phyloP scores from a whole-genome alignment of 176 grass and related monocot species.

The Saccharum officinarum region DNA sequence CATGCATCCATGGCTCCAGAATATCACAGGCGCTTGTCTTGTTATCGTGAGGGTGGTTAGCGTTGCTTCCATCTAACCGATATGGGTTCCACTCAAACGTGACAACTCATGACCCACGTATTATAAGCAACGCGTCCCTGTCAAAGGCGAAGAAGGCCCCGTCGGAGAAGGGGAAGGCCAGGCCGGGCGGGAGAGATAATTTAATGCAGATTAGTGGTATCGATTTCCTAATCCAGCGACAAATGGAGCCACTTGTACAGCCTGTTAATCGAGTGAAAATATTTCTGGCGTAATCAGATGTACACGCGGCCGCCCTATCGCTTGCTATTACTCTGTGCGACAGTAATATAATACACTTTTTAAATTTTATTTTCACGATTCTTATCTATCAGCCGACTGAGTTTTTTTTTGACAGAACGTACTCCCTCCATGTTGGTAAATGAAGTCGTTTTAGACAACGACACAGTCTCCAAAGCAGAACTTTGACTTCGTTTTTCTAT shows the following conservation, averaged over 20 bases:
- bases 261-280: slow-evolving; percentile 12
- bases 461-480: no score
- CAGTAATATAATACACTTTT: no score
- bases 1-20: slow-evolving; percentile 7
- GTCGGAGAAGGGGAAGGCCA: slow-evolving; percentile 25
- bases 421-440: no score
- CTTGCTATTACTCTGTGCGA: neutral
- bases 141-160: slow-evolving; percentile 29
- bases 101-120: slow-evolving; percentile 54
- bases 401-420: no score
- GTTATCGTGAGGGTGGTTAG: slow-evolving; percentile 51
- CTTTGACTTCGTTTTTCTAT: no score
- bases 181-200: neutral
- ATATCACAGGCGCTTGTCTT: slow-evolving; percentile 43
- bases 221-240: slow-evolving; percentile 30
- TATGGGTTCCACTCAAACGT: slow-evolving; percentile 53
- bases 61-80: slow-evolving; percentile 51
- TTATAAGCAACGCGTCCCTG: slow-evolving; percentile 41
- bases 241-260: slow-evolving; percentile 38
- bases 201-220: neutral
- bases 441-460: no score
- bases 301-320: slow-evolving; percentile 35
- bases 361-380: no score
- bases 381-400: no score
- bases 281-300: slow-evolving; percentile 32